Base-by-base conservation (phyloP, 495 filamentous ascomycete genomes). In the Sphaerosporella brunnea region DNA sequence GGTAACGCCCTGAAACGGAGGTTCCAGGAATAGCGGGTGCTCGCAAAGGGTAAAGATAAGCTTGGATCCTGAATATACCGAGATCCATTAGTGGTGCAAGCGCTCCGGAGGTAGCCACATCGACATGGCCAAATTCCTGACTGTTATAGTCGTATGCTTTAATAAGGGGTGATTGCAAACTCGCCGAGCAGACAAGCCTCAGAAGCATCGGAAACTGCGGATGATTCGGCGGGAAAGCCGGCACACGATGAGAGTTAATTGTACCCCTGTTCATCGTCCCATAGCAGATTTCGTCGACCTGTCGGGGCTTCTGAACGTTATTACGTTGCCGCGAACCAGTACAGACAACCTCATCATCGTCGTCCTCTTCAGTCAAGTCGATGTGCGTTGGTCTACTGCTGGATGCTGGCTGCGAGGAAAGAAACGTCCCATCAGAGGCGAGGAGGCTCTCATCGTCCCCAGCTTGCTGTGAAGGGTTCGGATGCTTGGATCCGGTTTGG, bases 51-150 rank as follows among this genome's bases (percentile, higher is more conserved):
- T 59, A 19, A 79, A 69, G 70, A 34, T 75, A 70, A 42, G 79
- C 74, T 37, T 76, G 73, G 4, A 82, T 73, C 23, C 80, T 72
- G 11, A 93, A 63, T 0, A 69, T 64, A 16, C 65, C 66, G 4
- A 69, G 68, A 52, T 92, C 83, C 45, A 95, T 66, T 5, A 93
- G 61, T 5, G 73, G 74, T 3, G 74, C 75, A 9, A 95, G 69
- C 19, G 70, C 82, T 36, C 65, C 58, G 0, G 86, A 71, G 2
- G 79, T 84, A 51, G 64, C 73, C 4, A 70, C 54, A 62, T 93
- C 85, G 11, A 93, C 63, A n/a, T 63, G 69, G 3, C 84, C 87
- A 53, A 93, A 84, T 36, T 78, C 67, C 23, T 69, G 69, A 16
- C 73, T 72, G n/a, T 71, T 71, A 36, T 75, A 69, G 55, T 95